Conservation (phyloP, 306 rosid species). For the Pyrus pyrifolia region DNA sequence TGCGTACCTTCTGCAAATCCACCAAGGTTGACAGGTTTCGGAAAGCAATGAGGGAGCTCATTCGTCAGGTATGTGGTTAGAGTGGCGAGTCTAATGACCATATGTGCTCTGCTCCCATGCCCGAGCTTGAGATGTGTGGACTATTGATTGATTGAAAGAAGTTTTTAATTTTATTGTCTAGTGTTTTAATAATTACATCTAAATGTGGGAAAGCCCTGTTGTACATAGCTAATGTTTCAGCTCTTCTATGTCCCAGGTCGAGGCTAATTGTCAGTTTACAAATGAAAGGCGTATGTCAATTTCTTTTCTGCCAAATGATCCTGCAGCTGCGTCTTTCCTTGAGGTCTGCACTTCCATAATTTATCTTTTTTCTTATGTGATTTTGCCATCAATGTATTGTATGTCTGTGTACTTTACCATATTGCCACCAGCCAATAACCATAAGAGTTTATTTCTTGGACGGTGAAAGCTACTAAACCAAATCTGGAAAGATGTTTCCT, state of each 20-base stretch:
- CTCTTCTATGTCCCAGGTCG: constrained; percentile 45
- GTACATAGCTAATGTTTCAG: constrained; percentile 22
- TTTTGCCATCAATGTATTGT: not conserved
- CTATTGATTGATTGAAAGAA: not conserved
- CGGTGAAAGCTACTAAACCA: not conserved
- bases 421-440: not conserved
- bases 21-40: constrained; percentile 87
- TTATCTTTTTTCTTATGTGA: not conserved
- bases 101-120: not conserved
- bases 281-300: constrained; percentile 60
- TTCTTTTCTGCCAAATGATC: constrained; percentile 67
- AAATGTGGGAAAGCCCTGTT: constrained; percentile 2
- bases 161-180: not conserved
- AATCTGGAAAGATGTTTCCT: not conserved
- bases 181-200: not conserved
- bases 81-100: no score
- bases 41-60: constrained; percentile 65
- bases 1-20: constrained; percentile 72
- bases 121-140: not conserved
- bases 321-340: constrained; percentile 54
- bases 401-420: not conserved
- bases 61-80: constrained; percentile 53
- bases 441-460: not conserved
- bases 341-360: constrained; percentile 42
- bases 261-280: constrained; percentile 59